Conservation (phyloP, 2,329 filamentous ascomycete genomes). For the Cylindrodendrum hubeiense region DNA sequence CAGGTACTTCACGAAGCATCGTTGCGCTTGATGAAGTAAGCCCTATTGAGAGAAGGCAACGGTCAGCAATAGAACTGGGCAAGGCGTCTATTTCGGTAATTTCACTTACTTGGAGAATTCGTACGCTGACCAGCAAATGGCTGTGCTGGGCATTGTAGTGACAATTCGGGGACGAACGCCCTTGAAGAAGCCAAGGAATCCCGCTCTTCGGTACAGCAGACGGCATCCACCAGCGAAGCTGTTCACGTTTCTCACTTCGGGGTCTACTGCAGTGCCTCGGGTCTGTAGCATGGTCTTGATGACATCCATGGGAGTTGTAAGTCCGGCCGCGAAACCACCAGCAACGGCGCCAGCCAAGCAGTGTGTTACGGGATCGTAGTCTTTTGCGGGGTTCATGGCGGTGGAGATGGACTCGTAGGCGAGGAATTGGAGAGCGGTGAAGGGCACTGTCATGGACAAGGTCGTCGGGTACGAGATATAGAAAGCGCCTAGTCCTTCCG, state of each 20-base stretch:
- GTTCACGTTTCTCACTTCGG: constrained; percentile 86
- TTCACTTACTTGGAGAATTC: constrained; percentile 75
- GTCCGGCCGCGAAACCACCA: constrained; percentile 90
- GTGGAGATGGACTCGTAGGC: constrained; percentile 98
- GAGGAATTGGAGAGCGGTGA: constrained; percentile 96
- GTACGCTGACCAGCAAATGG: constrained; percentile 95
- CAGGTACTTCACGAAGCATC: constrained; percentile 50
- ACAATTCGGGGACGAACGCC: constrained; percentile 91
- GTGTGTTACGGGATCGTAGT: constrained; percentile 94
- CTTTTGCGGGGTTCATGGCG: constrained; percentile 85
- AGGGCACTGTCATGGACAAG: constrained; percentile 97
- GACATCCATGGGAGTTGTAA: constrained; percentile 97
- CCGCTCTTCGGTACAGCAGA: constrained; percentile 87
- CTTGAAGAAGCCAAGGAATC: constrained; percentile 89
- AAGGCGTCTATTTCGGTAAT: background rate
- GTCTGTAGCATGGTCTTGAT: constrained; percentile 99
- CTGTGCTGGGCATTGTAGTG: constrained; percentile 97
- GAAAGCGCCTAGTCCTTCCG: constrained; percentile 90
- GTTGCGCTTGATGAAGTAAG: constrained; percentile 71
- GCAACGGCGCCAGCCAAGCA: constrained; percentile 93
- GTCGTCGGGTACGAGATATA: constrained; percentile 99
- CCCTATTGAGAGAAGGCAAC: constrained; percentile 52
- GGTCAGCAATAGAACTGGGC: constrained; percentile 10
- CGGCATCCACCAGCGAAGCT: constrained; percentile 83
- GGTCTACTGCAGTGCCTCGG: constrained; percentile 83